Evolutionary conservation across 805 yeast genomes (phyloP), one percentile per base, ranked within the genome.

Genomic region (Brettanomyces custersianus): DNA sequence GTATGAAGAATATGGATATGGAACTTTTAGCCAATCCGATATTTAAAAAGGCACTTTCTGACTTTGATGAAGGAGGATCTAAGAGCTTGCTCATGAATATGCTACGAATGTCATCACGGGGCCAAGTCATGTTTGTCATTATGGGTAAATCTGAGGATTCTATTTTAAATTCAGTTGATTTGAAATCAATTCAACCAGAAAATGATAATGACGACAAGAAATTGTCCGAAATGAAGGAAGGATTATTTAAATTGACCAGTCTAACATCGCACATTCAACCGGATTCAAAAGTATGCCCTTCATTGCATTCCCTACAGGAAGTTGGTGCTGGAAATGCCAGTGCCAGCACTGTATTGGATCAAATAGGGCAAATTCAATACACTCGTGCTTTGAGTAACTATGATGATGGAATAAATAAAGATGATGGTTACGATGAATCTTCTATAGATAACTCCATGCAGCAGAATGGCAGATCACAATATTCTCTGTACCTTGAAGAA

Each of bases 41-140:
- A n/a, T 73, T 73, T 48, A 72, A 70, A 43, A 57, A 70, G 40
- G 76, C 77, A 0, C 54, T 73, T 36, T 65, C 78, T 0, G 76
- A 70, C 34, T 73, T 73, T 42, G 79, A 73, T 50, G 78, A 73
- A 55, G 79, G 78, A n/a, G 79, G 79, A 2, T 74, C 78, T 15
- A 70, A 70, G 43, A 66, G 74, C 41, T 53, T 73, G 33, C 53
- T 73, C 18, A 54, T 68, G 39, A 73, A 73, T 44, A 66, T 75
- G 34, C 55, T 73, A 33, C 63, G 58, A 38, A 63, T 71, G 30
- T 72, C 71, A 39, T 25, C 53, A 2, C 47, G 63, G 0, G 73
- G 76, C 1, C 49, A 75, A 29, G 69, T 73, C 12, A 62, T 72
- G 2, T 72, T 72, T 42, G 75, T 66, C 44, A 70, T 76, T 7